phyloP scores from a whole-genome alignment of 2,329 filamentous ascomycete genomes.

The Coniochaeta sp. region DNA sequence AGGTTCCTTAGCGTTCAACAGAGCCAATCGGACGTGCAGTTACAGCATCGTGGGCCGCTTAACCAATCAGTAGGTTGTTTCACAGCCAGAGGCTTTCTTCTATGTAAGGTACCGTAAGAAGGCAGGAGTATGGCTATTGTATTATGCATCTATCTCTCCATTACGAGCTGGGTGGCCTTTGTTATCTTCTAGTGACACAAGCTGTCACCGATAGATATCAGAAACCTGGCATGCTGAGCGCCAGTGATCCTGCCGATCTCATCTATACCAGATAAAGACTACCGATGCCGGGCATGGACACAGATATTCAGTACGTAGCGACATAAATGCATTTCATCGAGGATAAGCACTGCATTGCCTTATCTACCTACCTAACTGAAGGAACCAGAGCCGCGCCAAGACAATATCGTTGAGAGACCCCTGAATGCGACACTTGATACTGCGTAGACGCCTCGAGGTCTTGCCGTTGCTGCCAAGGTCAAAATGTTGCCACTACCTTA shows the following conservation, averaged over 20 bases:
- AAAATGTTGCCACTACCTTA: neutral
- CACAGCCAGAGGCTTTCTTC: too few relatives aligned
- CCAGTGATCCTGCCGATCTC: neutral
- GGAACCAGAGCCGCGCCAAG: neutral
- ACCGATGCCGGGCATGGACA: neutral
- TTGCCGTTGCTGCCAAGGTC: neutral
- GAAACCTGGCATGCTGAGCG: neutral
- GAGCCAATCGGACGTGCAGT: neutral
- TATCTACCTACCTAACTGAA: neutral
- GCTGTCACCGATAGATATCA: neutral
- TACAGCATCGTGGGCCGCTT: neutral
- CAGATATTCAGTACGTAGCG: neutral
- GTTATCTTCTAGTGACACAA: neutral
- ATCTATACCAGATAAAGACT: neutral
- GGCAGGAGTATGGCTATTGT: too few relatives aligned
- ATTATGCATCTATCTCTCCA: too few relatives aligned
- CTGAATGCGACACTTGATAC: neutral
- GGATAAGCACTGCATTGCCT: neutral
- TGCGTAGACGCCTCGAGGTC: neutral
- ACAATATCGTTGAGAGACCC: neutral
- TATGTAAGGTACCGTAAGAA: too few relatives aligned
- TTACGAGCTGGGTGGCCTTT: too few relatives aligned
- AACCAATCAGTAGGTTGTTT: neutral
- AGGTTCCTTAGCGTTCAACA: too few relatives aligned
- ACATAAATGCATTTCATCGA: too few relatives aligned